Evolutionary conservation across 495 filamentous ascomycete genomes (phyloP).

Genomic region (Thermochaetoides thermophila): DNA sequence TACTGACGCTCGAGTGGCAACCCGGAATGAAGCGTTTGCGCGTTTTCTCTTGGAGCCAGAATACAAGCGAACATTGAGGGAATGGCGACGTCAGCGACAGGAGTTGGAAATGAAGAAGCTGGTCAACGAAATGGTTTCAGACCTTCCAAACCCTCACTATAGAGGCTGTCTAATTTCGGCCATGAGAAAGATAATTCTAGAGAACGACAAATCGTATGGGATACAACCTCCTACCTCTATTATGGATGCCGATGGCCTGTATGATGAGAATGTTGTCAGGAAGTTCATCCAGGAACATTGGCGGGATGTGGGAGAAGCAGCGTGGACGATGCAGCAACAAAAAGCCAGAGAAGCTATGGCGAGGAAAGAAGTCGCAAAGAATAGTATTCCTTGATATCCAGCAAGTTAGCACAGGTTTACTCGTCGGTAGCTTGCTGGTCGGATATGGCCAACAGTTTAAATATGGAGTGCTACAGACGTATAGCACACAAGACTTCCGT

Average conservation of each 20-base stretch:
- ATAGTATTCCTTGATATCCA: no score
- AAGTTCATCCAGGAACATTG: slow-evolving; percentile 23
- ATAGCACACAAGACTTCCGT: no score
- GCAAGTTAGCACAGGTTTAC: no score
- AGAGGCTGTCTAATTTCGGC: slow-evolving; percentile 15
- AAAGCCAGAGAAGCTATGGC: slow-evolving; percentile 9
- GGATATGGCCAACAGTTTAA: no score
- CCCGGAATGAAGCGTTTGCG: slow-evolving; percentile 22
- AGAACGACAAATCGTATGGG: slow-evolving; percentile 19
- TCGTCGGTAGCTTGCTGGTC: no score
- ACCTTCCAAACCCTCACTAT: slow-evolving; percentile 3
- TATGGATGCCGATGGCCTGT: slow-evolving; percentile 21
- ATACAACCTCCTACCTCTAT: slow-evolving; percentile 7
- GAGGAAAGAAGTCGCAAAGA: slow-evolving; percentile 9
- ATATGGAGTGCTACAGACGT: no score
- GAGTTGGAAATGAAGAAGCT: slow-evolving; percentile 14
- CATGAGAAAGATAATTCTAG: slow-evolving; percentile 25
- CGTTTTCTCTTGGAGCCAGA: slow-evolving; percentile 16
- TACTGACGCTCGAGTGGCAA: slow-evolving; percentile 9
- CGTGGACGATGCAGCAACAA: slow-evolving; percentile 14
- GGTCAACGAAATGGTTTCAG: slow-evolving; percentile 22
- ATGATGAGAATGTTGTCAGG: slow-evolving; percentile 18
- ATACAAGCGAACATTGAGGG: slow-evolving; percentile 13
- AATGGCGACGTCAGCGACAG: slow-evolving; percentile 18
- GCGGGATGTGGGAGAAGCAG: slow-evolving; percentile 18